Base-by-base conservation (phyloP, 768 basidiomycete genomes). In the Hysterangium stoloniferum region DNA sequence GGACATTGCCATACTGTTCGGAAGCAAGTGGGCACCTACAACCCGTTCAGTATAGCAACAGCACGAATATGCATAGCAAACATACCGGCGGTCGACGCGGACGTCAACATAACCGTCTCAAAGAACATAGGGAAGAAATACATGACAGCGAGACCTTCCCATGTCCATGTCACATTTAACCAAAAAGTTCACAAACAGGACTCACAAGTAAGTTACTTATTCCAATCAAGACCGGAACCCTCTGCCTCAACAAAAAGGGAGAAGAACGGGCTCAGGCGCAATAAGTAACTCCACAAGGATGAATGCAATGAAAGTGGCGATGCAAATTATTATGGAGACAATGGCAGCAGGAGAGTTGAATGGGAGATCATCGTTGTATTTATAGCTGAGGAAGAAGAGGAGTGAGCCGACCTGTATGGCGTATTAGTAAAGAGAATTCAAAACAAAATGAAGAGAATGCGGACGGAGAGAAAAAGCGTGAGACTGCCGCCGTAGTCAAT, bases 121-220 rank as follows among this genome's bases (percentile, higher is more conserved):
- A 89, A 90, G 83, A 84, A 89, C 63, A 82, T 80, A 4, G 87
- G 87, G 65, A 78, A 84, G 64, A 83, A 88, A 64, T 85, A 90
- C 62, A 77, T 84, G 58, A 90, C 73, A 1, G 80, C 12, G 84
- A 70, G 8, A 89, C 86, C 49, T 51, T 12, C n/a, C n/a, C n/a
- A n/a, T n/a, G n/a, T n/a, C n/a, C n/a, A n/a, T n/a, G n/a, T n/a
- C n/a, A n/a, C n/a, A n/a, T n/a, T n/a, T n/a, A n/a, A n/a, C n/a
- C n/a, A n/a, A n/a, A n/a, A n/a, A n/a, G n/a, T n/a, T n/a, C n/a
- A n/a, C n/a, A n/a, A n/a, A n/a, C n/a, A 22, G 34, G 4, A 3
- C 5, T 9, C 33, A 53, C 8, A 17, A 86, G 73, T 58, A 86
- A 83, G 58, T 86, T 86, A 59, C 79, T 85, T 46, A 67, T 66